A percentile compares a stretch with the other conserved stretches of the same genome.
Conservation (phyloP, 108 stramenopile species). For the Cyclostephanos tholiformis region DNA sequence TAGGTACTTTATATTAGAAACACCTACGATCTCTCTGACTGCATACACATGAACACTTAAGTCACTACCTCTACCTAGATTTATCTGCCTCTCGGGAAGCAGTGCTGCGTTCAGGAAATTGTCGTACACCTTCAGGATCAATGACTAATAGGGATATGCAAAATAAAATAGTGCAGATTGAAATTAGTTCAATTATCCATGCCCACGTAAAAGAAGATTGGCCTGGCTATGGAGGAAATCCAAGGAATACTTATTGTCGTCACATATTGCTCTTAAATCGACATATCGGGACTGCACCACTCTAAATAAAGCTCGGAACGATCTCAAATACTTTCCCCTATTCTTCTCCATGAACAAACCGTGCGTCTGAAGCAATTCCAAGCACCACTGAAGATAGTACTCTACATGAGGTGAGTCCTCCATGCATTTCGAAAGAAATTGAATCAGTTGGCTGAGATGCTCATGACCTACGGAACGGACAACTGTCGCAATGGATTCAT, state of each 20-base stretch:
- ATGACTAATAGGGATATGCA: not conserved
- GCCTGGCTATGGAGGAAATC: conserved; percentile 80
- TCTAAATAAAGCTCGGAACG: conserved; percentile 79
- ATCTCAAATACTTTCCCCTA: conserved; percentile 75
- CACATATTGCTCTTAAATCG: conserved; percentile 76
- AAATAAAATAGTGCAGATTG: not conserved
- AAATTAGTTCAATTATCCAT: not conserved
- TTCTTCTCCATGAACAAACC: conserved; percentile 84
- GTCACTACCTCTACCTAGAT: too few species aligned
- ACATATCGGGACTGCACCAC: conserved; percentile 70
- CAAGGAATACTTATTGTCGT: conserved; percentile 80
- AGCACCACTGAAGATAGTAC: conserved; percentile 86
- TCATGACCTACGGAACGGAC: conserved; percentile 69
- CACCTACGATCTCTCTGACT: too few species aligned
- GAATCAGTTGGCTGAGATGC: conserved; percentile 77
- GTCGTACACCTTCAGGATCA: too few species aligned
- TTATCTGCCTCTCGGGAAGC: too few species aligned
- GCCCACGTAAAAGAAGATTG: conserved; percentile 30
- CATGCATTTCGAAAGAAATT: conserved; percentile 78
- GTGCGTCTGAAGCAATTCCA: conserved; percentile 76
- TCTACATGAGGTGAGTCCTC: conserved; percentile 85
- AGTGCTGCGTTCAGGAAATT: too few species aligned
- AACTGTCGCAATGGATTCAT: conserved; percentile 73
- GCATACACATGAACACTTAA: too few species aligned
- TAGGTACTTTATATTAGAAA: too few species aligned